phyloP scores from a whole-genome alignment of 2,329 filamentous ascomycete species.

The Nigrograna mackinnonii region DNA sequence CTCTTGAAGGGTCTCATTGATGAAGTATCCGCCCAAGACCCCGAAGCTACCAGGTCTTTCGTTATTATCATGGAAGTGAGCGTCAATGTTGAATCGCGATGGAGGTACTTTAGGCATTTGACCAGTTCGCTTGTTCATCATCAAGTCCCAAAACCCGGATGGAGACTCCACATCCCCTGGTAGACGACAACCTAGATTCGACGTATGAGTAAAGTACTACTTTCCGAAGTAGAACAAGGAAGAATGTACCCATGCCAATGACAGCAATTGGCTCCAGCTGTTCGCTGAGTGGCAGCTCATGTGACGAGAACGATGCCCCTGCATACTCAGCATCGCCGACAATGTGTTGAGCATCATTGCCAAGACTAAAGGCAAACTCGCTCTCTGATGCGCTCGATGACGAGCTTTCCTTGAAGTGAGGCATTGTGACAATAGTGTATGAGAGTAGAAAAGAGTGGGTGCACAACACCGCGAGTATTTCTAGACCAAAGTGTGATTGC shows the following conservation, averaged over 20 bases:
- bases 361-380: too few species aligned
- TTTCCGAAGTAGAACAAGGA: constrained; percentile 34
- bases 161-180: constrained; percentile 17
- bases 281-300: too few species aligned
- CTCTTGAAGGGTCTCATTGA: constrained; percentile 33
- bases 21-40: constrained; percentile 39
- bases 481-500: too few species aligned
- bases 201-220: constrained; percentile 3
- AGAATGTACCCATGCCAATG: constrained; percentile 26
- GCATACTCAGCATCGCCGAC: too few species aligned
- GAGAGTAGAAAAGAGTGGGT: too few species aligned
- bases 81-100: constrained; percentile 34
- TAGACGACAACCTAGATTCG: constrained; percentile 39
- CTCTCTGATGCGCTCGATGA: too few species aligned
- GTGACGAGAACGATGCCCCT: too few species aligned
- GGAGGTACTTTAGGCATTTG: constrained; percentile 19
- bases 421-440: too few species aligned
- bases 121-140: constrained; percentile 33
- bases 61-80: constrained; percentile 36
- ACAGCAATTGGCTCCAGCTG: constrained; percentile 29
- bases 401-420: too few species aligned
- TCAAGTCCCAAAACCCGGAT: constrained; percentile 27
- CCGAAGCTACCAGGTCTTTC: constrained; percentile 33
- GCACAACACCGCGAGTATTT: too few species aligned
- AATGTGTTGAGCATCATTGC: too few species aligned